Evolutionary conservation across 2,329 filamentous ascomycete species (phyloP), one percentile per base, ranked within the genome.

Genomic region (Domatiomyces globalis): DNA sequence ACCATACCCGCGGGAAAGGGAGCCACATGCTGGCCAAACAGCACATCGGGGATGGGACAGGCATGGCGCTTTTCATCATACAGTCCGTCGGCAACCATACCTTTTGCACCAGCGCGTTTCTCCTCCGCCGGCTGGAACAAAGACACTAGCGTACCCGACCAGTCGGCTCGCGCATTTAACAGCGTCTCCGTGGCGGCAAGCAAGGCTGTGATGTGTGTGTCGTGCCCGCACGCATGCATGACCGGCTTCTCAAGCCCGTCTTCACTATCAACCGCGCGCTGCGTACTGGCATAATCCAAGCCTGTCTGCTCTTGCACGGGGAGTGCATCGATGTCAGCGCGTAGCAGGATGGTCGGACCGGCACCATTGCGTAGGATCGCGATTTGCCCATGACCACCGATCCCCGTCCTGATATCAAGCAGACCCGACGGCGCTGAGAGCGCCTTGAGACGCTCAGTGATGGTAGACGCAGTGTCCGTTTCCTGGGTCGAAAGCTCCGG

Each of bases 51-150:
- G 2, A 73, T 60, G 0, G 77, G 77, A 6, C 79, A 58, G 18
- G 51, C 56, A 48, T 60, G 55, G 17, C 52, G 51, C 65, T 60
- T 63, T 69, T 57, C 56, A 62, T 62, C 73, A 69, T 66, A 80
- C 44, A 81, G 65, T 0, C 78, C 77, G 58, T 78, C 77, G 43
- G 77, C 73, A 2, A 83, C 69, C 79, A 82, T 83, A 20, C 78
- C 67, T 63, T 74, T 73, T 0, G 83, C 83, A 0, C 83, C 83
- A 0, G 69, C 72, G 0, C 75, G 79, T 1, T 75, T 70, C 63
- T 86, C 83, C 62, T 85, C 83, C 1, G 77, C 75, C 0, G 83
- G 82, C 59, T 86, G 83, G 62, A 85, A 86, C 2, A 79, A 64
- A 5, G 82, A 63, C 4, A 86, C 66, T 18, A 85, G 58, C 0